Percentiles rank a stretch among this genome's conserved stretches.
These are phyloP conservation scores for Hypomontagnella submonticulosa DNA, from an alignment of 495 filamentous ascomycete species.

Conservation along the genomic window DNA sequence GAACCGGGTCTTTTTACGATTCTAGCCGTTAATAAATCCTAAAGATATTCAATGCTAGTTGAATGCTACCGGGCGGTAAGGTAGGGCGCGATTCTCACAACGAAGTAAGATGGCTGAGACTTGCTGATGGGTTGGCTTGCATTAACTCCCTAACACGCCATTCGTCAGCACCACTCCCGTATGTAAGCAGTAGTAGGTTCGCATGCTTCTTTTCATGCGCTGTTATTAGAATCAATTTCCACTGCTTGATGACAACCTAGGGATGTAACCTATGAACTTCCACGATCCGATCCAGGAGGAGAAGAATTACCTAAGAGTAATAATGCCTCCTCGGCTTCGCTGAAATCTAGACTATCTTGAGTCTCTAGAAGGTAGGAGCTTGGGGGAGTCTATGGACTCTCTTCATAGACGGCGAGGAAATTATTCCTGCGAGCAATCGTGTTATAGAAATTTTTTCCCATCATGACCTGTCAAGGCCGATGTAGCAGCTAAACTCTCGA, in stretches of 20 bases:
- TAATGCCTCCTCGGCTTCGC: not conserved
- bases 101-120: constrained; percentile 35
- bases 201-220: constrained; percentile 15
- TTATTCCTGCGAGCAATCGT: not conserved
- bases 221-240: constrained; percentile 8
- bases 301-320: constrained; percentile 14
- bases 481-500: constrained; percentile 41
- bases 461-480: constrained; percentile 29
- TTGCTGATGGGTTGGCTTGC: constrained; percentile 27
- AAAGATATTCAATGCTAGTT: constrained; percentile 14
- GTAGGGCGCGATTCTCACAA: constrained; percentile 26
- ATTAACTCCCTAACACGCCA: constrained; percentile 19
- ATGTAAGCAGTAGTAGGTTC: not conserved
- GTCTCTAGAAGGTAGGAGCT: not conserved
- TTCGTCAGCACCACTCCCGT: constrained; percentile 11
- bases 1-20: constrained; percentile 10
- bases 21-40: constrained; percentile 22
- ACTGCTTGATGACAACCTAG: constrained; percentile 1
- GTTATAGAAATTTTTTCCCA: constrained; percentile 4
- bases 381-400: constrained; percentile 4
- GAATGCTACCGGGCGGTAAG: constrained; percentile 7
- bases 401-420: constrained; percentile 1
- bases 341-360: constrained; percentile 10
- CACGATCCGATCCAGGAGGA: constrained; percentile 16
- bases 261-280: constrained; percentile 15